Base-by-base conservation (phyloP, 2,329 filamentous ascomycete genomes). In the Pseudogymnoascus sp. region DNA sequence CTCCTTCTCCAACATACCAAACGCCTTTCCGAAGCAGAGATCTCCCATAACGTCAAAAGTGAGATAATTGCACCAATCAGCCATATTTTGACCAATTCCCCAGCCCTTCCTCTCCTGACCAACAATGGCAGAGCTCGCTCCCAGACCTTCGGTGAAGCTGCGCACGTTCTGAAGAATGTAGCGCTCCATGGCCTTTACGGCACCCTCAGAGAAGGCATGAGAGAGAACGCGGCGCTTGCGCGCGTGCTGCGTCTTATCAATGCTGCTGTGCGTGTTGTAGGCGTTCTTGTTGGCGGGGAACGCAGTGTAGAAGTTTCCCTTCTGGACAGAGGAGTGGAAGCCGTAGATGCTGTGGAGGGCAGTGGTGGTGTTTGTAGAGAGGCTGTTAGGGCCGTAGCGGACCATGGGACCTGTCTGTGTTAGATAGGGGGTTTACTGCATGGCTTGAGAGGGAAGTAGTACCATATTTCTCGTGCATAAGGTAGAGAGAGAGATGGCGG, bases 371-470 rank as follows among this genome's bases (percentile, higher is more conserved):
- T 94, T 93, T 76, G 95, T 83, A 1, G 86, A 90, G 41, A 96
- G 76, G 63, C 83, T 84, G 72, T 91, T 90, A 47, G 90, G 90
- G 0, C 88, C 88, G 65, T 88, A 89, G 28, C 90, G 88, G n/a
- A 93, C 87, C 58, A 85, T 72, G n/a, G 78, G 76, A 67, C 84
- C 82, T 84, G 68, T 63, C 67, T 4, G 5, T n/a, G 32, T 39
- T 6, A 35, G 4, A n/a, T 3, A 14, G n/a, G 5, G 16, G n/a
- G 2, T 32, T 60, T 35, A 16, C 22, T n/a, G 3, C 11, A 43
- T n/a, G n/a, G 38, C 14, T 64, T 65, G 11, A 62, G 60, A 25
- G 62, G 59, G 57, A 63, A 11, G 67, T 67, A 72, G 64, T 73
- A 78, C 88, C 89, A 68, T 95, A 91, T 70, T 81, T 79, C 66